Evolutionary conservation across 192 early-diverging fungal genomes (phyloP).

Genomic region (Mycoemilia scoparia): DNA sequence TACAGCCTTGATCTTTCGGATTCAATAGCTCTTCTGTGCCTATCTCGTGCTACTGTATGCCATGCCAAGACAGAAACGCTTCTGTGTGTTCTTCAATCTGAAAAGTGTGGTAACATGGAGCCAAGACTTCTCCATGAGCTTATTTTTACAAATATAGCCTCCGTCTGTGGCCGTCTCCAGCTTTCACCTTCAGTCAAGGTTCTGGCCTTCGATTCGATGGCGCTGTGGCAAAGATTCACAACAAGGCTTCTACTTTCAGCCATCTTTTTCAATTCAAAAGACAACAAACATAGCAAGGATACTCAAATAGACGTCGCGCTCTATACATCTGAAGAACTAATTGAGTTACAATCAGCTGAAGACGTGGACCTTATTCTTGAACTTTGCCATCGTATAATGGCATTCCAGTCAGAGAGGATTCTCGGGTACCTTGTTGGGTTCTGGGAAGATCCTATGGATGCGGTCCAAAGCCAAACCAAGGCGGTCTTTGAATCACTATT

Average conservation of each 20-base stretch:
- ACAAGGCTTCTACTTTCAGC: conserved; percentile 21
- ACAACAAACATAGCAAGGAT: background rate
- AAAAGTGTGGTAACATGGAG: no score
- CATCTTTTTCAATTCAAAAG: no score
- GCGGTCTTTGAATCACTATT: conserved; percentile 54
- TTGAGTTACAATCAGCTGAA: no score
- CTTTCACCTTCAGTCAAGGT: conserved; percentile 47
- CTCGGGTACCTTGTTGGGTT: conserved; percentile 58
- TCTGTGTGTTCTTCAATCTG: no score
- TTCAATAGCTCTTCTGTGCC: no score
- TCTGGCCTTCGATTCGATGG: conserved; percentile 55
- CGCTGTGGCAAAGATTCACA: conserved; percentile 44
- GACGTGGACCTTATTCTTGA: conserved; percentile 3
- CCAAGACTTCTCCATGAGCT: conserved; percentile 45
- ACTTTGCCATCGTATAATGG: conserved; percentile 21
- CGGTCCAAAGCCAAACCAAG: conserved; percentile 52
- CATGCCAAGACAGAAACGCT: no score
- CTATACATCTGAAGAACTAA: no score
- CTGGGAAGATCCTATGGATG: conserved; percentile 78
- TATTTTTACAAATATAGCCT: conserved; percentile 38
- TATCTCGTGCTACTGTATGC: no score
- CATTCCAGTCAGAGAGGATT: conserved; percentile 32
- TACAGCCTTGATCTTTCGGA: no score
- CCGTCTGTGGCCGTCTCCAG: conserved; percentile 41
- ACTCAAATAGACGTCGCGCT: no score